A percentile compares a stretch with the other conserved stretches of the same genome.
These are phyloP conservation scores for Melaleuca alternifolia DNA, from an alignment of 345 rosid genomes.

Conservation along the genomic window DNA sequence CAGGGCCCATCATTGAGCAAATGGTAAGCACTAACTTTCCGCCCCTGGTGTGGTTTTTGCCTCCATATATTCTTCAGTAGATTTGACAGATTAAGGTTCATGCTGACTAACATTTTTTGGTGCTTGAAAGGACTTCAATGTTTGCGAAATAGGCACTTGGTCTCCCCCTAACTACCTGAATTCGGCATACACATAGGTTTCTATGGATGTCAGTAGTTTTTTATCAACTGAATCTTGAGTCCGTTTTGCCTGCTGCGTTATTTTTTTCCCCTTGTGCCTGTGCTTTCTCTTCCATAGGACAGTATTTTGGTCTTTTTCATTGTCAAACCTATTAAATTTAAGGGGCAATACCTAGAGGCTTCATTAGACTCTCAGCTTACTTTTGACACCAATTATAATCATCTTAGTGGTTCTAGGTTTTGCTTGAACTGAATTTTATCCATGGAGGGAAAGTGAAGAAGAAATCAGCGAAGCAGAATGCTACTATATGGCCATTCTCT, in stretches of 20 bases:
- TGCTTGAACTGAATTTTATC: neutral
- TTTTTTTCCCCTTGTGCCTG: neutral
- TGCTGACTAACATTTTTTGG: neutral
- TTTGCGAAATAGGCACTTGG: neutral
- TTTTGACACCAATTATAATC: neutral
- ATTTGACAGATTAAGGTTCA: neutral
- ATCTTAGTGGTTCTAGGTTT: neutral
- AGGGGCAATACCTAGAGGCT: neutral
- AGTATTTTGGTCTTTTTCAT: neutral
- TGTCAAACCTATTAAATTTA: neutral
- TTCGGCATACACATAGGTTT: neutral
- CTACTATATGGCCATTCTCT: neutral
- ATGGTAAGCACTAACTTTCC: conserved; percentile 38
- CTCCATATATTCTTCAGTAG: neutral
- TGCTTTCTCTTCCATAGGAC: neutral
- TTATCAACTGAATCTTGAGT: neutral
- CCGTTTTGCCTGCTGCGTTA: neutral
- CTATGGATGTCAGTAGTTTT: neutral
- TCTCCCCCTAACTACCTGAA: neutral
- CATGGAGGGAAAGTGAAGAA: neutral
- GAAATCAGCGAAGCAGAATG: neutral
- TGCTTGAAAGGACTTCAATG: neutral
- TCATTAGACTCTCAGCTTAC: neutral
- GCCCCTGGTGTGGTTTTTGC: neutral
- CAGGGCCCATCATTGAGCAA: conserved; percentile 94